Percentiles rank a stretch among this genome's conserved stretches.
phyloP scores from a whole-genome alignment of 2,329 filamentous ascomycete genomes.

The Ramularia endophylla region DNA sequence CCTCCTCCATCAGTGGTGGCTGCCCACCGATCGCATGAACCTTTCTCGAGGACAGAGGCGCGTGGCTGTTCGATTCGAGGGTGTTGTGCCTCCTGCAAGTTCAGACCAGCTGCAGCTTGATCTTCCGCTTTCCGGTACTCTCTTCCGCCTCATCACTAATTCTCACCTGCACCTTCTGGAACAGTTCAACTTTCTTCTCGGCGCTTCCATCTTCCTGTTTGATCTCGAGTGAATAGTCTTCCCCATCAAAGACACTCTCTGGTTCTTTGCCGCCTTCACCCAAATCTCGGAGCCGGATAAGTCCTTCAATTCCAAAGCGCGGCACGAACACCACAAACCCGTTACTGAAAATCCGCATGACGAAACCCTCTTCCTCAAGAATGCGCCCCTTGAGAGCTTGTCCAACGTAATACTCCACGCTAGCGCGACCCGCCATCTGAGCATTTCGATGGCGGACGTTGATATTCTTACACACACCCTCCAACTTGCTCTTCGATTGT shows the following conservation, averaged over 20 bases:
- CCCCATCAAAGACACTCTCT: constrained; percentile 75
- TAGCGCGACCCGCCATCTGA: constrained; percentile 88
- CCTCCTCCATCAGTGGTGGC: no score
- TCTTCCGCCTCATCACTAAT: constrained; percentile 93
- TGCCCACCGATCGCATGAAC: neutral
- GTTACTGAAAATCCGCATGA: constrained; percentile 97
- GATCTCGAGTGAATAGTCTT: constrained; percentile 69
- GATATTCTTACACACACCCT: constrained; percentile 96
- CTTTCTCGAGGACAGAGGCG: no score
- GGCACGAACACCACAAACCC: constrained; percentile 96
- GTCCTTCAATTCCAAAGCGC: constrained; percentile 86
- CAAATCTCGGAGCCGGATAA: constrained; percentile 81
- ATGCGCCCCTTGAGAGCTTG: constrained; percentile 79
- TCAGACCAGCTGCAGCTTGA: constrained; percentile 58
- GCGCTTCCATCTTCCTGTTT: constrained; percentile 37
- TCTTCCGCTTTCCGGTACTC: constrained; percentile 89
- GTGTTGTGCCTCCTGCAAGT: no score
- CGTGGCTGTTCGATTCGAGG: no score
- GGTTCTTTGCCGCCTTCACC: constrained; percentile 54
- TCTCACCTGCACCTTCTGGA: constrained; percentile 83
- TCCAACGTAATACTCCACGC: constrained; percentile 96
- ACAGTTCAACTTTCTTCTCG: constrained; percentile 60
- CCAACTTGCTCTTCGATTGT: constrained; percentile 75
- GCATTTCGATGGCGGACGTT: constrained; percentile 96
- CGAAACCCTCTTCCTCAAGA: constrained; percentile 81